Base-by-base conservation (phyloP, 2,329 filamentous ascomycete species). In the Sporothrix phasma region DNA sequence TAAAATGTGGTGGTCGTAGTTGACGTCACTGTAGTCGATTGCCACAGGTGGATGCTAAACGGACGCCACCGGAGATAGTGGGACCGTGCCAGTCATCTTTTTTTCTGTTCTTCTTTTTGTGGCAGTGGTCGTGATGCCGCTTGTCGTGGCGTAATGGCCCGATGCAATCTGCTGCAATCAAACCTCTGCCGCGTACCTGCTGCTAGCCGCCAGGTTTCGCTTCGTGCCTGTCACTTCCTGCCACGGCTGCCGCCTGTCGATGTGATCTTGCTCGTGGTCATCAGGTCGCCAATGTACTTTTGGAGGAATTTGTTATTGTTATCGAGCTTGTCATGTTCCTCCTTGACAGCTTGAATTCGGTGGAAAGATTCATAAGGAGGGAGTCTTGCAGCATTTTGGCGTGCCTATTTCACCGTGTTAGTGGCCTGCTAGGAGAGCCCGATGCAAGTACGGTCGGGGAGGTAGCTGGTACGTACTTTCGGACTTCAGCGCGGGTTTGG, bases 281-380 rank as follows among this genome's bases (percentile, higher is more conserved):
- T 97, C 63, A 97, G 81, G 72, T 96, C 93, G 68, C 93, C 93
- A 71, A 97, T 97, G 74, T 97, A 97, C 75, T 96, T 96, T 76
- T 97, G 93, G 56, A 99, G 78, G 73, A 97, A 97, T 72, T 92
- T 93, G 81, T 99, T 99, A 75, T 97, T 92, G 75, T 84, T 94
- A 76, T 97, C 92, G 63, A 99, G 85, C 76, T 96, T 97, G 77
- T 97, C 91, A 73, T 99, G 92, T 73, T 97, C 93, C 70, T 89
- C 88, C 75, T 92, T 90, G 68, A 97, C 92, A 34, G 90, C 90
- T 73, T 99, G 94, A 74, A 97, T 95, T 61, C 92, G 89, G 76
- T 96, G 90, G 69, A 96, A 91, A 49, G 97, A n/a, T n/a, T 88
- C 67, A 88, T 90, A 67, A 95, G 81, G 39, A 99, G 84, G 31